Evolutionary conservation across 768 basidiomycete genomes (phyloP).

Genomic region (Thelephora aurantiotincta): DNA sequence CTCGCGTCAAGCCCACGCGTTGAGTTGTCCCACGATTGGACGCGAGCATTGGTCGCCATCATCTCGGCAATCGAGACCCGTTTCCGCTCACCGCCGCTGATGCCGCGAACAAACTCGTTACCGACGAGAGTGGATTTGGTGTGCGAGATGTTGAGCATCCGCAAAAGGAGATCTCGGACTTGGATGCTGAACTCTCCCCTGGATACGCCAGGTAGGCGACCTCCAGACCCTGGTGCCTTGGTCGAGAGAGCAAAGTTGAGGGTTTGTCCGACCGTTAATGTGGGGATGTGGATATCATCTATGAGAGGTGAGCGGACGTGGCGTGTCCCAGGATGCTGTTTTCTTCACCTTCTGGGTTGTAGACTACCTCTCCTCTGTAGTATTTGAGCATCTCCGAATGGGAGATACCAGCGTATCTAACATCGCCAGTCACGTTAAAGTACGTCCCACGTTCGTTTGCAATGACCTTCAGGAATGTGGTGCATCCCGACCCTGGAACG

Average conservation of each 20-base stretch:
- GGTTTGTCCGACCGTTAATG: slow-evolving; percentile 69
- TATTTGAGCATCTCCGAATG: slow-evolving; percentile 61
- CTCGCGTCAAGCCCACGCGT: slow-evolving; percentile 76
- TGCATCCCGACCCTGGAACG: slow-evolving; percentile 74
- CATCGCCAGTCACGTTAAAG: slow-evolving; percentile 48
- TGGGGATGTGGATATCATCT: slow-evolving; percentile 78
- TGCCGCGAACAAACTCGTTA: slow-evolving; percentile 73
- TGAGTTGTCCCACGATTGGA: slow-evolving; percentile 77
- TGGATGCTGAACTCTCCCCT: slow-evolving; percentile 40
- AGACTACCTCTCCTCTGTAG: slow-evolving; percentile 71
- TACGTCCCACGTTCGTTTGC: slow-evolving; percentile 67
- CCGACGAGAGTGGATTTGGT: slow-evolving; percentile 71
- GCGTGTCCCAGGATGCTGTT: not conserved
- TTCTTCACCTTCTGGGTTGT: slow-evolving; percentile 53
- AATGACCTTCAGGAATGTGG: slow-evolving; percentile 74
- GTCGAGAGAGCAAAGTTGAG: slow-evolving; percentile 60
- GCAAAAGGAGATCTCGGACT: slow-evolving; percentile 48
- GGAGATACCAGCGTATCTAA: slow-evolving; percentile 73
- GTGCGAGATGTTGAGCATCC: slow-evolving; percentile 77
- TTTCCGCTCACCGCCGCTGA: slow-evolving; percentile 73
- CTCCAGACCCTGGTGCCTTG: slow-evolving; percentile 62
- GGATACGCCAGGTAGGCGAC: slow-evolving; percentile 54
- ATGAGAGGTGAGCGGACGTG: slow-evolving; percentile 12
- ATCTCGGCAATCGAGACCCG: slow-evolving; percentile 77
- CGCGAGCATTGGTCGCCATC: slow-evolving; percentile 68